Percentiles rank a stretch among this genome's conserved stretches.
phyloP scores from a whole-genome alignment of 805 yeast species.

The Brettanomyces nanus region DNA sequence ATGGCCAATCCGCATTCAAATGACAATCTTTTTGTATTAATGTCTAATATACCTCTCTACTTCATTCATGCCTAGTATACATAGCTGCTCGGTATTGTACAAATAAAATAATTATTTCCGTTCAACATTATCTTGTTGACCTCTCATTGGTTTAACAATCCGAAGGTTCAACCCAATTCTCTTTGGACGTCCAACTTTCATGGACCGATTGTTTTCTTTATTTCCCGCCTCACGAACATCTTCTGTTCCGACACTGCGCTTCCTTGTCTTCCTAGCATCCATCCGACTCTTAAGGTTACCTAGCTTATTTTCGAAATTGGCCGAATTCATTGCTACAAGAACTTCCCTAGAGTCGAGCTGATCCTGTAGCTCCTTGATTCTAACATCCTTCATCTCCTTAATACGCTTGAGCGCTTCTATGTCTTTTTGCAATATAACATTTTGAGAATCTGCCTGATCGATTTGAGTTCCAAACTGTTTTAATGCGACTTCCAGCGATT shows the following conservation, averaged over 20 bases:
- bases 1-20: slow-evolving; percentile 58
- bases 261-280: no score
- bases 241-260: no score
- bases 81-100: no score
- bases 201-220: neutral
- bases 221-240: no score
- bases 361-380: slow-evolving; percentile 46
- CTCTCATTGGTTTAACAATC: slow-evolving; percentile 40
- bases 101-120: neutral
- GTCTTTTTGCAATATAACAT: slow-evolving; percentile 48
- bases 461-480: slow-evolving; percentile 51
- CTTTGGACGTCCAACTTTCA: neutral
- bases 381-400: slow-evolving; percentile 46
- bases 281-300: slow-evolving; percentile 20
- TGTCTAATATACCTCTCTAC: neutral
- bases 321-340: slow-evolving; percentile 39
- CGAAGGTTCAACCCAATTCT: slow-evolving; percentile 44
- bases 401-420: slow-evolving; percentile 46
- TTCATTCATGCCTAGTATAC: no score
- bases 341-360: slow-evolving; percentile 43
- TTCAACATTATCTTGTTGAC: slow-evolving; percentile 15
- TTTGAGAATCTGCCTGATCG: slow-evolving; percentile 55
- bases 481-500: slow-evolving; percentile 49
- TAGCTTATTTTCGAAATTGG: slow-evolving; percentile 39
- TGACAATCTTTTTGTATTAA: neutral